Conservation (phyloP, 2,329 filamentous ascomycete species). For the Sporothrix variecibatus region DNA sequence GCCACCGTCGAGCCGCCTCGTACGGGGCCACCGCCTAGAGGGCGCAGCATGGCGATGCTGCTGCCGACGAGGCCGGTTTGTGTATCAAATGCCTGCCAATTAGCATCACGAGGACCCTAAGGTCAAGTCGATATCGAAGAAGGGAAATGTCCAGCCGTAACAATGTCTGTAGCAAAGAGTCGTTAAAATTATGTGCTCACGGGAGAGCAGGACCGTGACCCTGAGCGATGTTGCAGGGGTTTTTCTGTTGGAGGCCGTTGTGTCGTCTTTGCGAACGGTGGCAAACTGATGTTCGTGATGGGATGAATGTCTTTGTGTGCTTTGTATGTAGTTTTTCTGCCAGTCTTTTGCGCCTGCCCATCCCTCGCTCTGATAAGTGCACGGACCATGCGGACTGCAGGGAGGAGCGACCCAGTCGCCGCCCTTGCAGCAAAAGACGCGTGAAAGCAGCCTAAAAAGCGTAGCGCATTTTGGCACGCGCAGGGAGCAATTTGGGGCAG, state of each 20-base stretch:
- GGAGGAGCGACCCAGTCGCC: neutral
- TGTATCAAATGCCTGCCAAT: neutral
- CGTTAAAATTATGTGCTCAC: neutral
- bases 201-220: neutral
- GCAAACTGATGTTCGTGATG: constrained; percentile 4
- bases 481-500: neutral
- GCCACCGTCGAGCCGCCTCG: constrained; percentile 42
- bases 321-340: constrained; percentile 7
- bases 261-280: neutral
- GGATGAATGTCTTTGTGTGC: neutral
- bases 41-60: constrained; percentile 44
- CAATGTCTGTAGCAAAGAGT: neutral
- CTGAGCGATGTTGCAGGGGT: neutral
- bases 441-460: constrained; percentile 10
- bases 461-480: constrained; percentile 7
- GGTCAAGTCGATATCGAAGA: neutral
- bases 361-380: neutral
- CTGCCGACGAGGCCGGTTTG: constrained; percentile 1
- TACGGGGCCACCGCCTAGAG: constrained; percentile 38
- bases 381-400: constrained; percentile 12
- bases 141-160: neutral
- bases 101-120: constrained; percentile 21
- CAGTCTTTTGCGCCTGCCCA: constrained; percentile 9
- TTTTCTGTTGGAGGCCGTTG: neutral
- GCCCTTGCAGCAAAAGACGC: constrained; percentile 13